Percentiles rank a stretch among this genome's conserved stretches.
phyloP scores from a whole-genome alignment of 257 asterid genomes.

The Perilla frutescens region DNA sequence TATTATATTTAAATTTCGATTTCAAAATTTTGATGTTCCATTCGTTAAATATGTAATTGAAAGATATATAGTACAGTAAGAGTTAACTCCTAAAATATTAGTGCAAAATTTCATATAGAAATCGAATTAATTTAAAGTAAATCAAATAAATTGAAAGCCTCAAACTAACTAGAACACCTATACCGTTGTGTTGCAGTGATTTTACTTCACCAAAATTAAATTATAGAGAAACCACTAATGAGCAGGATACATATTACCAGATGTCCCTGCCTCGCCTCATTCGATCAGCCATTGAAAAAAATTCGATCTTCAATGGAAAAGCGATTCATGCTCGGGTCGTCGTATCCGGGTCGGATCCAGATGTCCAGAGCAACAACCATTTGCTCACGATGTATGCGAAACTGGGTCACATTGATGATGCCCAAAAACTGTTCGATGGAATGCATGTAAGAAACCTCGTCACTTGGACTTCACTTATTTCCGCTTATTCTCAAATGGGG shows the following conservation, averaged over 20 bases:
- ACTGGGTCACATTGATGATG: constrained; percentile 40
- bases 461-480: constrained; percentile 73
- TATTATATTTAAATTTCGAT: background rate
- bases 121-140: too few relatives aligned
- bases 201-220: background rate
- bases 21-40: too few relatives aligned
- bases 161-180: too few relatives aligned
- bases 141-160: too few relatives aligned
- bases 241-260: background rate
- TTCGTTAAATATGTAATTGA: too few relatives aligned
- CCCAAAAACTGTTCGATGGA: constrained; percentile 61
- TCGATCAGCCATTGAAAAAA: constrained; percentile 53
- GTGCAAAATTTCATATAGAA: too few relatives aligned
- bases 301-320: constrained; percentile 55
- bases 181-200: background rate
- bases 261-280: constrained; percentile 59
- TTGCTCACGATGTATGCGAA: constrained; percentile 58
- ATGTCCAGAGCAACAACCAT: constrained; percentile 61
- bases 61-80: too few relatives aligned
- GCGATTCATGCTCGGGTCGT: constrained; percentile 64
- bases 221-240: background rate
- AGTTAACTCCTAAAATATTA: too few relatives aligned
- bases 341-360: constrained; percentile 47
- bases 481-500: constrained; percentile 63
- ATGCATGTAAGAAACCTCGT: constrained; percentile 62